Conservation (phyloP, 768 basidiomycete genomes). For the Tylopilus vinaceipallidus region DNA sequence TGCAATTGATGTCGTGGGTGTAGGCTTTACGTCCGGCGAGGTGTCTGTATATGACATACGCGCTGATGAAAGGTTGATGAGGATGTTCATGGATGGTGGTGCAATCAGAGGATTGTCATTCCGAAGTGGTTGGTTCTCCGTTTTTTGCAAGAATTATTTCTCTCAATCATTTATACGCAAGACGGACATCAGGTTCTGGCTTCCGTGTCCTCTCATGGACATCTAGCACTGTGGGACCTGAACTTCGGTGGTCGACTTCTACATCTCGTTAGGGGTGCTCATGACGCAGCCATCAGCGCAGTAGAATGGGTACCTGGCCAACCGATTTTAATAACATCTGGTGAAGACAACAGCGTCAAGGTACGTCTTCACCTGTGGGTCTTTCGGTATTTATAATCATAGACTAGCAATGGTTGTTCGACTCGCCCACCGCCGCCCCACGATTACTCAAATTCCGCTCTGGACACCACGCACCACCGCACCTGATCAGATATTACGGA, state of each 20-base stretch:
- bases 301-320: slow-evolving; percentile 94
- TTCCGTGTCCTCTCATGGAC: slow-evolving; percentile 81
- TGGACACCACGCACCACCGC: slow-evolving; percentile 89
- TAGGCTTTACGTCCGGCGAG: slow-evolving; percentile 86
- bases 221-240: slow-evolving; percentile 93
- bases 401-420: slow-evolving; percentile 94
- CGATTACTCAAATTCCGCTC: slow-evolving; percentile 88
- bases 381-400: slow-evolving; percentile 4
- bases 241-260: slow-evolving; percentile 77
- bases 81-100: slow-evolving; percentile 89
- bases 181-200: slow-evolving; percentile 90
- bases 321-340: slow-evolving; percentile 84
- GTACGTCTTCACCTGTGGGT: slow-evolving; percentile 38
- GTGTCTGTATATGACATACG: slow-evolving; percentile 89
- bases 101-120: slow-evolving; percentile 76
- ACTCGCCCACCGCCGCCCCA: slow-evolving; percentile 83
- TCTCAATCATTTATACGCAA: slow-evolving; percentile 28
- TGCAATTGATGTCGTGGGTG: slow-evolving; percentile 93
- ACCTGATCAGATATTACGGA: slow-evolving; percentile 92
- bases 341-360: slow-evolving; percentile 95
- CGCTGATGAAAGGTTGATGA: slow-evolving; percentile 83
- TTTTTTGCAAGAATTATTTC: neutral
- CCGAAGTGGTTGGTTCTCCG: slow-evolving; percentile 67
- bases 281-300: slow-evolving; percentile 79
- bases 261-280: slow-evolving; percentile 84